phyloP scores from a whole-genome alignment of 169 alveolate species.

The Cryptosporidium parvum region DNA sequence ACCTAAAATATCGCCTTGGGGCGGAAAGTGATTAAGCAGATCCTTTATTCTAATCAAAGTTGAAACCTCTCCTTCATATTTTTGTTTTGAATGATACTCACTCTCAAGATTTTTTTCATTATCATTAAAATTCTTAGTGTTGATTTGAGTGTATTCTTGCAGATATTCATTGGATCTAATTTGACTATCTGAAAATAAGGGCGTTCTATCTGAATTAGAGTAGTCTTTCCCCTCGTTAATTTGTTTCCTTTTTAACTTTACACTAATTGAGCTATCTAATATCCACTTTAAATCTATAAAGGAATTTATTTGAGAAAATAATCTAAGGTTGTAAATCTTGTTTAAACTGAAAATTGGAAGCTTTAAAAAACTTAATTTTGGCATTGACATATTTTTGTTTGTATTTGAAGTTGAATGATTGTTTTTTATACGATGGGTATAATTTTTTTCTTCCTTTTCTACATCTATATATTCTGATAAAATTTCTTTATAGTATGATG shows the following conservation, averaged over 20 bases:
- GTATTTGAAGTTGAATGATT: background rate
- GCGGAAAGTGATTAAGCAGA: constrained; percentile 33
- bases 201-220: background rate
- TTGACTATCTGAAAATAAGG: background rate
- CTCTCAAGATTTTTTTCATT: background rate
- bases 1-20: constrained; percentile 48
- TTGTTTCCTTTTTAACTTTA: background rate
- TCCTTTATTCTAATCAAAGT: background rate
- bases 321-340: background rate
- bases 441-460: constrained; percentile 13
- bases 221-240: background rate
- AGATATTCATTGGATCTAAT: background rate
- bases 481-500: constrained; percentile 39
- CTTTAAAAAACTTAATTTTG: background rate
- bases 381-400: background rate
- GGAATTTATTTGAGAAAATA: background rate
- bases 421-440: background rate
- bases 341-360: background rate
- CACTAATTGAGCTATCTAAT: background rate
- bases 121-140: background rate
- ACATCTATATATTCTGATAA: constrained; percentile 33
- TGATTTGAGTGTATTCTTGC: background rate
- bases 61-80: background rate
- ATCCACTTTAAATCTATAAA: background rate
- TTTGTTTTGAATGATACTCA: background rate